phyloP scores from a whole-genome alignment of 495 filamentous ascomycete genomes.

The Astrothelium subdiscretum region DNA sequence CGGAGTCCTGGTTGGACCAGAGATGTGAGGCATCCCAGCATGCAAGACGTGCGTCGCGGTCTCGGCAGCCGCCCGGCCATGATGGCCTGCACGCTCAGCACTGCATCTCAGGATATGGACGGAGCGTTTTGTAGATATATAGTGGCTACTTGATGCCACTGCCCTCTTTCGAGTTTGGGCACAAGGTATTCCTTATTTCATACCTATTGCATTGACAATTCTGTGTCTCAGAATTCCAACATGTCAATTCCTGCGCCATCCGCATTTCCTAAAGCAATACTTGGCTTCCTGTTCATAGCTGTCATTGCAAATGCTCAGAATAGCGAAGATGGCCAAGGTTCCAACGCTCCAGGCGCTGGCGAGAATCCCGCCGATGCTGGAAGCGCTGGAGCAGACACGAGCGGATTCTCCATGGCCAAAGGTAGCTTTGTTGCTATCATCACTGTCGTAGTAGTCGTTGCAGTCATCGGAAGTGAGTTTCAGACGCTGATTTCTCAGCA shows the following conservation, averaged over 20 bases:
- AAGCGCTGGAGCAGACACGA: slow-evolving; percentile 40
- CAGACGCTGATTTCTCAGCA: neutral
- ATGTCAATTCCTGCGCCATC: neutral
- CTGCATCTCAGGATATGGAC: neutral
- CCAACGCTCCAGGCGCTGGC: neutral
- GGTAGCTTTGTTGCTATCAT: slow-evolving; percentile 53
- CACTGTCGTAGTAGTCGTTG: slow-evolving; percentile 46
- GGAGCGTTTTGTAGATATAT: neutral
- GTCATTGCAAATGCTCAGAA: neutral
- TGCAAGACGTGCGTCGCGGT: neutral
- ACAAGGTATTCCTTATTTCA: neutral
- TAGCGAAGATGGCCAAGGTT: neutral
- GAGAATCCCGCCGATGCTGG: slow-evolving; percentile 32
- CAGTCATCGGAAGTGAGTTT: slow-evolving; percentile 38
- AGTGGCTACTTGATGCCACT: neutral
- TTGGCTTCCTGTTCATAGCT: neutral
- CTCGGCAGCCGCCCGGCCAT: neutral
- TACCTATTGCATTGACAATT: neutral
- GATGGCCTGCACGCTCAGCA: neutral
- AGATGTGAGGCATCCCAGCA: neutral
- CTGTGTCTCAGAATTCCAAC: neutral
- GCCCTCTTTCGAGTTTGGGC: neutral
- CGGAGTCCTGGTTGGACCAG: neutral
- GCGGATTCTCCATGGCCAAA: slow-evolving; percentile 41
- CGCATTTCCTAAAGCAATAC: neutral